Base-by-base conservation (phyloP, 306 rosid species). In the Pachyrhizus erosus region DNA sequence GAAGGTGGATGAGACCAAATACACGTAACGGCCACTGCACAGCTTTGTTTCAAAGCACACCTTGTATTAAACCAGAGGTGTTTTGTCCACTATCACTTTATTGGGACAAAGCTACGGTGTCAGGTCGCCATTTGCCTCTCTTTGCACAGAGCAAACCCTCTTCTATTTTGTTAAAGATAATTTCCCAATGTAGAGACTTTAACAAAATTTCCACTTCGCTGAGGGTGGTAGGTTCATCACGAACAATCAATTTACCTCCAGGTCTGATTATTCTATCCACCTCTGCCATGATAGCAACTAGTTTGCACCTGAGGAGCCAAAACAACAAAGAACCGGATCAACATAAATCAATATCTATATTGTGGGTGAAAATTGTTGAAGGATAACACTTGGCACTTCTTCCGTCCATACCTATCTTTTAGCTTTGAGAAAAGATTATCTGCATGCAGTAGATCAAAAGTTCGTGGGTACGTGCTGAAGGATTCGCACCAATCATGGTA, bases 401-500 rank as follows among this genome's bases (percentile, higher is more conserved):
- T 79, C 69, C 37, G 61, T 58, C 51, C 70, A 11, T 85, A 90
- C 97, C 98, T 96, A 81, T 88, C 89, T 85, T 88, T 90, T 54
- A 92, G 87, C 80, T 78, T 89, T 57, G 99, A 92, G 89, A 93
- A 92, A 40, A 96, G 98, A 77, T 81, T 90, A 88, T 96, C 97
- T 42, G 99, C 99, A 61, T 96, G 98, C 57, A 96, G 84, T 7
- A 92, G 85, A 85, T 96, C 99, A 82, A 91, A 96, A 70, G 88
- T 76, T 89, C 98, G 85, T 42, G 99, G 98, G 76, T 93, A 96
- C 0, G 98, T 92, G 90, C 97, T 93, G 77, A 93, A 93, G 72
- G 98, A 93, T 87, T 96, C 94, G 60, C 99, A 93, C 99, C 98
- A 93, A 9, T 96, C 98, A 75, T 96, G 98, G 84, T 93, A 96